Conservation (phyloP, 2,329 filamentous ascomycete species). For the Diaporthe aspalathi region DNA sequence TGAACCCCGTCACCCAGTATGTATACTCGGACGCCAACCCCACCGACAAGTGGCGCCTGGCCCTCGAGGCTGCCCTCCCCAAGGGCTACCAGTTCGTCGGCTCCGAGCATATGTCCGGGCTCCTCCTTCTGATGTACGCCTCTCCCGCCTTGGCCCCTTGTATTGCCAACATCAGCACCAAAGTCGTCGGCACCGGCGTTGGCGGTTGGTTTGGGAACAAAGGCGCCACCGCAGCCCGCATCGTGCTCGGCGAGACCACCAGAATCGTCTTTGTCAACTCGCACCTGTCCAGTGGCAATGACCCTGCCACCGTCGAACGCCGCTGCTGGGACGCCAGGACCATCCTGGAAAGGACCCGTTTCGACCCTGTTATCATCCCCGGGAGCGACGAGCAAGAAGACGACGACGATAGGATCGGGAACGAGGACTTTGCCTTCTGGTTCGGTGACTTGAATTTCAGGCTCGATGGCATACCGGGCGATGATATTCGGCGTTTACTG, state of each 20-base stretch:
- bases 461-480: constrained; percentile 86
- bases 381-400: constrained; percentile 73
- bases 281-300: constrained; percentile 88
- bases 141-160: constrained; percentile 79
- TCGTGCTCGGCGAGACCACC: constrained; percentile 91
- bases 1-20: constrained; percentile 83
- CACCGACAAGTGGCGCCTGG: constrained; percentile 83
- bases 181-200: constrained; percentile 86
- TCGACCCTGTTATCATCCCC: constrained; percentile 76
- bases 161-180: constrained; percentile 84
- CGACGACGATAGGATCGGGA: constrained; percentile 74
- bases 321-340: constrained; percentile 91
- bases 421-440: constrained; percentile 96
- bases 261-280: constrained; percentile 90
- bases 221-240: constrained; percentile 82
- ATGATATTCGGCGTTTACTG: constrained; percentile 87
- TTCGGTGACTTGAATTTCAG: constrained; percentile 97
- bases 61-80: constrained; percentile 79
- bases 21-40: constrained; percentile 79
- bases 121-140: constrained; percentile 87
- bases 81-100: constrained; percentile 80
- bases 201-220: constrained; percentile 98
- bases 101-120: constrained; percentile 86
- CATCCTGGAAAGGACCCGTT: constrained; percentile 79
- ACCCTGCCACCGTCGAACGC: constrained; percentile 80